phyloP scores from a whole-genome alignment of 805 yeast species.

The Saccharomycopsis oosterbeekiorum region DNA sequence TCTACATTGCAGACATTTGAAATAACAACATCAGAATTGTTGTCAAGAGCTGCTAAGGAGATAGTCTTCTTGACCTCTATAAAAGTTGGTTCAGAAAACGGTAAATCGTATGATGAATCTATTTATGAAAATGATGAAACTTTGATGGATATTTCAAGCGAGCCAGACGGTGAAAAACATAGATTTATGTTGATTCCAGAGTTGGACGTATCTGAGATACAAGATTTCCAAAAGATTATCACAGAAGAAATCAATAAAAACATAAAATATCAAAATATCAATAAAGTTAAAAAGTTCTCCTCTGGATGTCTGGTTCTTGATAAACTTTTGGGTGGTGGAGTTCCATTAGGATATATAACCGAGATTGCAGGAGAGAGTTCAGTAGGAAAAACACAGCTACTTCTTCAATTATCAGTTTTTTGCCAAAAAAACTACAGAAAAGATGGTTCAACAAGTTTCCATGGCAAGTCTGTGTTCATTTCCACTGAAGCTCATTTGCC shows the following conservation, averaged over 20 bases:
- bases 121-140: neutral
- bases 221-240: conserved; percentile 12
- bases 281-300: conserved; percentile 26
- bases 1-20: conserved; percentile 24
- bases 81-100: conserved; percentile 25
- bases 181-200: conserved; percentile 18
- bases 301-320: conserved; percentile 48
- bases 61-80: conserved; percentile 23
- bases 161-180: conserved; percentile 11
- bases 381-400: conserved; percentile 76
- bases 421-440: conserved; percentile 47
- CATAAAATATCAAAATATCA: neutral
- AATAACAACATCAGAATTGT: conserved; percentile 33
- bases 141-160: neutral
- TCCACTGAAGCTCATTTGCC: conserved; percentile 71
- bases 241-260: conserved; percentile 7
- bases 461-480: conserved; percentile 48
- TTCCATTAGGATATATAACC: conserved; percentile 44
- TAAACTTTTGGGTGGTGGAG: conserved; percentile 43
- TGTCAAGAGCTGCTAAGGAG: conserved; percentile 21
- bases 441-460: neutral
- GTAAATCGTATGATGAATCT: neutral
- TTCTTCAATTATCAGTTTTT: conserved; percentile 53
- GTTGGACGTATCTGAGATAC: conserved; percentile 19
- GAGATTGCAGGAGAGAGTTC: conserved; percentile 83